phyloP scores from a whole-genome alignment of 2,329 filamentous ascomycete species.

The Seiridium unicorne region DNA sequence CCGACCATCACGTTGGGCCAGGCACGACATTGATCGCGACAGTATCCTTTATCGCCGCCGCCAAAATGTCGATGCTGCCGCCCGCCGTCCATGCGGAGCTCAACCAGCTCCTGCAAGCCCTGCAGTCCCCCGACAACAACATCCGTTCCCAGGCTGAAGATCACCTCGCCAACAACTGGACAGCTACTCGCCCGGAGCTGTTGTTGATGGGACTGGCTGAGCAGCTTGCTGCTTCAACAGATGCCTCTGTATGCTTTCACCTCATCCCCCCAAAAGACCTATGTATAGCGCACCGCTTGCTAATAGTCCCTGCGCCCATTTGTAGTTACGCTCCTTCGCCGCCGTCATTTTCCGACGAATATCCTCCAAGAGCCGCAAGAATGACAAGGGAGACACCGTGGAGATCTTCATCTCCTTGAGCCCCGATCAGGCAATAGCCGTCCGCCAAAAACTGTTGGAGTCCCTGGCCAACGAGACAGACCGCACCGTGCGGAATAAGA shows the following conservation, averaged over 20 bases:
- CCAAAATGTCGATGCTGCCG: constrained; percentile 78
- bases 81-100: constrained; percentile 83
- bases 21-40: constrained; percentile 4
- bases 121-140: constrained; percentile 87
- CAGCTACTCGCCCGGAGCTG: constrained; percentile 74
- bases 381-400: constrained; percentile 65
- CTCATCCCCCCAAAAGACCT: neutral
- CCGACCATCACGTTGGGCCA: neutral
- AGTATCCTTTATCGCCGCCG: neutral
- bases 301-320: neutral
- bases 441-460: constrained; percentile 81
- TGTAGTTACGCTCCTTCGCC: constrained; percentile 82
- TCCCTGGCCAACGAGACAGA: constrained; percentile 72
- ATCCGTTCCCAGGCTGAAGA: constrained; percentile 86
- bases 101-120: constrained; percentile 78
- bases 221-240: constrained; percentile 78
- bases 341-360: constrained; percentile 94
- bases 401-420: constrained; percentile 85
- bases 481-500: constrained; percentile 82
- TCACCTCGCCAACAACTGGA: constrained; percentile 89
- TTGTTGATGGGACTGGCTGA: constrained; percentile 92
- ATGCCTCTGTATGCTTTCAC: constrained; percentile 60
- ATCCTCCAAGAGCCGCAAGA: constrained; percentile 83
- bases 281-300: neutral
- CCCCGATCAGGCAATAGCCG: constrained; percentile 70